Evolutionary conservation across 352 stramenopile genomes (phyloP), one percentile per base, ranked within the genome.

Genomic region (Phytophthora pini): DNA sequence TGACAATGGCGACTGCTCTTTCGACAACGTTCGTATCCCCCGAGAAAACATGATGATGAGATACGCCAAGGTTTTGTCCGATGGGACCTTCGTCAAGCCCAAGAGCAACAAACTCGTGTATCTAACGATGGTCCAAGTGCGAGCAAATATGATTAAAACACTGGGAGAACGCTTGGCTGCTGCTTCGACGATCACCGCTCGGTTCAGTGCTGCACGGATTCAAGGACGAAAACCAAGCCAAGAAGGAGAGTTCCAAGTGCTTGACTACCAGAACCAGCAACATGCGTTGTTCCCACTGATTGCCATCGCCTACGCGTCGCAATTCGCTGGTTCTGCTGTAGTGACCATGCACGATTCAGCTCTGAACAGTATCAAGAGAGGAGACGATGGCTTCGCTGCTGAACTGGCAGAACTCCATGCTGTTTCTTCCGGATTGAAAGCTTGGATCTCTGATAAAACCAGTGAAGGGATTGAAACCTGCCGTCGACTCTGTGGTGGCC

Each of bases 61-160:
- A 10, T 65, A 70, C 36, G 56, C 55, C 26, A 72, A 76, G 44
- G 78, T 91, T 39, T 38, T 82, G 11, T 69, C 77, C 0, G 76
- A 91, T 43, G 82, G 82, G 13, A 81, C 72, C 38, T 88, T 79
- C 53, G 58, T 82, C 10, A 72, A 84, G 74, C 79, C 79, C 10
- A 72, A 83, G 67, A 85, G 74, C 45, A 76, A 88, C 69, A 87
- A 87, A 60, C 56, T 89, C 27, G 76, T 86, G 54, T 89, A 88
- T 55, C 54, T 86, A 17, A 86, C 80, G 0, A 87, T 85, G 77
- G 70, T 82, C 7, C 55, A 70, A 3, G 58, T 86, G 1, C 68
- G 80, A 17, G 68, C 77, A 15, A 63, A 59, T 12, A 31, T 72
- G 51, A 57, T 72, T 24, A 40, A 58, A 6, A 36, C n/a, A 5